phyloP scores from a whole-genome alignment of 1,284 basidiomycete species.

The Leccinum solheimii region DNA sequence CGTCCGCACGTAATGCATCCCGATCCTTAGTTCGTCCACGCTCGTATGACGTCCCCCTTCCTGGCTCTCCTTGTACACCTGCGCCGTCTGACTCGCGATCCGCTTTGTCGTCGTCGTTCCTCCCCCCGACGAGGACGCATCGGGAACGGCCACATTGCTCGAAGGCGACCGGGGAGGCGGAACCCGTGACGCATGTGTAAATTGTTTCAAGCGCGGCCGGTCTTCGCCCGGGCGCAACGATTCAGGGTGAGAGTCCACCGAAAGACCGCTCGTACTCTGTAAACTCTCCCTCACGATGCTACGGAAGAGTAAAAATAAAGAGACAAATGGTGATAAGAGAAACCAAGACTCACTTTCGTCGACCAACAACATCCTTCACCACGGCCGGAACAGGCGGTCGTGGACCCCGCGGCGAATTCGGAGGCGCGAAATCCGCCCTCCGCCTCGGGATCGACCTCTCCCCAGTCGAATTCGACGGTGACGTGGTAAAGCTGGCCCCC shows the following conservation, averaged over 20 bases:
- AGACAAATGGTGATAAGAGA: neutral
- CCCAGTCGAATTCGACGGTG: slow-evolving; percentile 63
- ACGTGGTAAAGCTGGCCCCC: slow-evolving; percentile 45
- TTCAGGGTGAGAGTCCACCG: slow-evolving; percentile 36
- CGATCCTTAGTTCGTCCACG: slow-evolving; percentile 61
- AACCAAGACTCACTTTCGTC: slow-evolving; percentile 27
- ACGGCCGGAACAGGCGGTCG: slow-evolving; percentile 25
- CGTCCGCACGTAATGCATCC: slow-evolving; percentile 67
- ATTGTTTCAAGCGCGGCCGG: slow-evolving; percentile 69
- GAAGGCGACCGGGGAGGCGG: slow-evolving; percentile 51
- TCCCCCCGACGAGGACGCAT: slow-evolving; percentile 3
- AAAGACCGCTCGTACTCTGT: slow-evolving; percentile 37
- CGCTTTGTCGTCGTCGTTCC: slow-evolving; percentile 36
- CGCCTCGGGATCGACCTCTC: slow-evolving; percentile 64
- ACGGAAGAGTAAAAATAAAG: neutral
- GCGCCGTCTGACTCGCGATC: slow-evolving; percentile 66
- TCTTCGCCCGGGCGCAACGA: slow-evolving; percentile 32
- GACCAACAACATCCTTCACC: slow-evolving; percentile 19
- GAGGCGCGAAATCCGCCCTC: slow-evolving; percentile 62
- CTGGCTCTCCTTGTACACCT: slow-evolving; percentile 44
- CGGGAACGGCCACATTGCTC: slow-evolving; percentile 31
- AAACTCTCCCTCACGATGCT: slow-evolving; percentile 36
- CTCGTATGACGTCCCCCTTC: slow-evolving; percentile 37
- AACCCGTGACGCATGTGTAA: slow-evolving; percentile 68
- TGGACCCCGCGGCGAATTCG: slow-evolving; percentile 40